A percentile compares a stretch with the other conserved stretches of the same genome.
Conservation (phyloP, 2,329 filamentous ascomycete genomes). For the Ophiostoma angusticollis region DNA sequence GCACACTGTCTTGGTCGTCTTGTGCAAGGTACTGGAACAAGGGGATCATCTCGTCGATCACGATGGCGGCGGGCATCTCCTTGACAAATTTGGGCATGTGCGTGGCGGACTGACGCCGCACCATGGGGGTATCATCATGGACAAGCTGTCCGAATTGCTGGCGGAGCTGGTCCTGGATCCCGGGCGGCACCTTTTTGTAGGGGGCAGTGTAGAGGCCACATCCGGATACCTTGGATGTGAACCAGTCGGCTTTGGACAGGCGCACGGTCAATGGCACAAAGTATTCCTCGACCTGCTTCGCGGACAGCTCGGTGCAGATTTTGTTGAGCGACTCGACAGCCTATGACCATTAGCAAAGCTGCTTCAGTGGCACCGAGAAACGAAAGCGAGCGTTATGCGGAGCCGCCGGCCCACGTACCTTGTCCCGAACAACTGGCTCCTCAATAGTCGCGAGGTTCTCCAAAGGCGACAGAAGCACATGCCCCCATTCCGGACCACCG, state of each 20-base stretch:
- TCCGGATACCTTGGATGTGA: conserved; percentile 97
- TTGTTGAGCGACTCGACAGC: conserved; percentile 99
- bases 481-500: conserved; percentile 81
- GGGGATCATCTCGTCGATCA: conserved; percentile 98
- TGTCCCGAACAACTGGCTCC: conserved; percentile 93
- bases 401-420: too few relatives aligned
- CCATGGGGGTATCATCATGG: conserved; percentile 98
- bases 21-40: conserved; percentile 93
- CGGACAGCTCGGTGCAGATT: conserved; percentile 85
- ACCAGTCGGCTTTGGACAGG: conserved; percentile 98
- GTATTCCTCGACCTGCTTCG: conserved; percentile 89
- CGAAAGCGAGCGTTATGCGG: too few relatives aligned
- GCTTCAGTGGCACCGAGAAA: too few relatives aligned
- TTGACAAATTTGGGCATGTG: conserved; percentile 96
- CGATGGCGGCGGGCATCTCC: conserved; percentile 81
- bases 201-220: conserved; percentile 89
- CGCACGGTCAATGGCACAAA: conserved; percentile 93
- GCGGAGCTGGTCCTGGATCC: conserved; percentile 82
- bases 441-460: conserved; percentile 98
- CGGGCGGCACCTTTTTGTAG: conserved; percentile 78
- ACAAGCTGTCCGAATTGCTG: conserved; percentile 88
- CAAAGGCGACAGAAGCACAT: conserved; percentile 90
- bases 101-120: conserved; percentile 89
- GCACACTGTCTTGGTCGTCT: conserved; percentile 96
- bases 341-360: conserved; percentile 32